Percentiles rank a stretch among this genome's conserved stretches.
These are phyloP conservation scores for Pneumocystis canis DNA, from an alignment of 1,139 yeast species.

Conservation along the genomic window DNA sequence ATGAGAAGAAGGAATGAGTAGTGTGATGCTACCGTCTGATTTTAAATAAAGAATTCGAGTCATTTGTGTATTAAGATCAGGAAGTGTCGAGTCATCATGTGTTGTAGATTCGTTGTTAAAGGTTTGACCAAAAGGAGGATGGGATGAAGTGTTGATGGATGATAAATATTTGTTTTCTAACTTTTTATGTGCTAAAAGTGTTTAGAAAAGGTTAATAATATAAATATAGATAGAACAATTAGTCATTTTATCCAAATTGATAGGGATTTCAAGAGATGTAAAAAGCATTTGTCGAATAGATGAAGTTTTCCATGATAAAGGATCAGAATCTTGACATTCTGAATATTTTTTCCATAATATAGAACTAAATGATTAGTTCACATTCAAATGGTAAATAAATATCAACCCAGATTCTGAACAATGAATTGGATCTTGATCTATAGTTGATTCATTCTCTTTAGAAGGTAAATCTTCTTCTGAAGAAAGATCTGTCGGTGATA, in stretches of 20 bases:
- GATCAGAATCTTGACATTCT: neutral
- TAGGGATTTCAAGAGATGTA: neutral
- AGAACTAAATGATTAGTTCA: neutral
- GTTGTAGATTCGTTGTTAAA: neutral
- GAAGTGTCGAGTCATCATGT: neutral
- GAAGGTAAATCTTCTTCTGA: neutral
- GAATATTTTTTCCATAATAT: neutral
- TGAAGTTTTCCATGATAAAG: neutral
- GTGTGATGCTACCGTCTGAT: neutral
- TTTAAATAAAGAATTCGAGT: neutral
- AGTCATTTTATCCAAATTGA: neutral
- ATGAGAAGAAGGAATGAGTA: neutral
- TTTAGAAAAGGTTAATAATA: neutral
- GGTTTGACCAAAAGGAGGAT: neutral
- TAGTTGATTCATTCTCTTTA: neutral
- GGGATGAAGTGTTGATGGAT: neutral
- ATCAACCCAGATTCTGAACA: neutral
- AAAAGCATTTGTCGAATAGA: neutral
- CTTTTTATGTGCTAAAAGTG: neutral
- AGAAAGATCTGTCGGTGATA: neutral
- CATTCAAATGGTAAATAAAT: neutral
- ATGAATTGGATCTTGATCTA: neutral
- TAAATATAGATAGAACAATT: neutral
- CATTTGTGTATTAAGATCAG: neutral
- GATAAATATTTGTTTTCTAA: neutral